A percentile compares a stretch with the other conserved stretches of the same genome.
phyloP scores from a whole-genome alignment of 225 moss, liverwort and hornwort genomes.

The Physcomitrium patens region DNA sequence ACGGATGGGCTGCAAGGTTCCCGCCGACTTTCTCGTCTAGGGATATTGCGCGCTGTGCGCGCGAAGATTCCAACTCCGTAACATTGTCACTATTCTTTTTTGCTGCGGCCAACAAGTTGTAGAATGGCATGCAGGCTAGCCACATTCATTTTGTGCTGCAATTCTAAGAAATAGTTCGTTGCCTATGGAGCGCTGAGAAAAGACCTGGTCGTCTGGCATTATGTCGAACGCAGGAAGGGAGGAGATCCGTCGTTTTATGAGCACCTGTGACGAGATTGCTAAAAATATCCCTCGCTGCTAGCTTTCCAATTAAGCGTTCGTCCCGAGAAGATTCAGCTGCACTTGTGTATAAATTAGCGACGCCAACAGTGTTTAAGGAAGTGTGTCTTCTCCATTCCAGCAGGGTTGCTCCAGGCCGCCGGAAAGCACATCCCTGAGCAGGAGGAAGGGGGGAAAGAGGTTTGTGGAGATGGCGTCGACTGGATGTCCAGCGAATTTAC shows the following conservation, averaged over 20 bases:
- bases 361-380: constrained; percentile 9
- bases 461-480: constrained; percentile 32
- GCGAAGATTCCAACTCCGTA: too few relatives aligned
- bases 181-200: constrained; percentile 22
- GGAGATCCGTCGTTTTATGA: neutral
- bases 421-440: neutral
- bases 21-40: constrained; percentile 35
- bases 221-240: neutral
- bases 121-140: too few relatives aligned
- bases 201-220: neutral
- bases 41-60: constrained; percentile 21
- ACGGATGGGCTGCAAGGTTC: constrained; percentile 20
- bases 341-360: constrained; percentile 14
- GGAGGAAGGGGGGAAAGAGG: neutral
- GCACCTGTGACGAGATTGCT: constrained; percentile 21
- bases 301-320: neutral
- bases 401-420: too few relatives aligned
- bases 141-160: too few relatives aligned
- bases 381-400: neutral
- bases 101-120: too few relatives aligned
- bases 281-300: neutral
- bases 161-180: neutral
- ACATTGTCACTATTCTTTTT: too few relatives aligned
- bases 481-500: constrained; percentile 53
- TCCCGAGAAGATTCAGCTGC: too few relatives aligned